Base-by-base conservation (phyloP, 345 rosid species). In the Fremontodendron californicum region DNA sequence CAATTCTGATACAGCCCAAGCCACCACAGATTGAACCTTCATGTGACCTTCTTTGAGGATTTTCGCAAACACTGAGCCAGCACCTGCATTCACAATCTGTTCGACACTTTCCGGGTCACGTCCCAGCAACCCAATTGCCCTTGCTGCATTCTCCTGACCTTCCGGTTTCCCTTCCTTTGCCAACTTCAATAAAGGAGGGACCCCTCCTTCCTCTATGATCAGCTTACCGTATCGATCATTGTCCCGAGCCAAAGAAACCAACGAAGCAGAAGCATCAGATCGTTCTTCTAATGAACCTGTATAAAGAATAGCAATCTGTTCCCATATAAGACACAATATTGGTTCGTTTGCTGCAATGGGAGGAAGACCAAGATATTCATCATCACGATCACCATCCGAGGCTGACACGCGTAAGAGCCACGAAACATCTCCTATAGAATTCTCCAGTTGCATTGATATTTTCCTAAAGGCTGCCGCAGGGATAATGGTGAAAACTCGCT, bases 261-360 rank as follows among this genome's bases (percentile, higher is more conserved):
- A 80, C 0, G 97, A 91, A 29, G 96, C 93, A 0, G 96, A 93
- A 10, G 92, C 96, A 13, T 92, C 98, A 0, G 93, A 81, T 48
- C 90, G 83, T 33, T 88, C 92, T 0, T 90, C 93, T 1, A 86
- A 58, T 1, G 92, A 85, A 15, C 94, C 97, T 2, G 90, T 89
- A 19, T 78, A 84, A 29, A 94, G 90, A 65, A 88, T 88, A 1
- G 98, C 95, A 60, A 93, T 81, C 80, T 93, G 95, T 73, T 93
- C 98, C 98, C 97, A 93, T 8, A 93, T 87, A 37, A 93, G 88
- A 74, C 98, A 90, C 27, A 94, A 65, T 42, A 94, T 90, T 4
- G 98, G 98, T 71, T 94, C 97, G 81, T 92, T 94, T 0, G 93
- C 92, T 0, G 98, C 98, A 33, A 94, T 94, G 0, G 98, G 98